A percentile compares a stretch with the other conserved stretches of the same genome.
Evolutionary conservation across 2,329 filamentous ascomycete genomes (phyloP).

Genomic region (Pseudogymnoascus sp.): DNA sequence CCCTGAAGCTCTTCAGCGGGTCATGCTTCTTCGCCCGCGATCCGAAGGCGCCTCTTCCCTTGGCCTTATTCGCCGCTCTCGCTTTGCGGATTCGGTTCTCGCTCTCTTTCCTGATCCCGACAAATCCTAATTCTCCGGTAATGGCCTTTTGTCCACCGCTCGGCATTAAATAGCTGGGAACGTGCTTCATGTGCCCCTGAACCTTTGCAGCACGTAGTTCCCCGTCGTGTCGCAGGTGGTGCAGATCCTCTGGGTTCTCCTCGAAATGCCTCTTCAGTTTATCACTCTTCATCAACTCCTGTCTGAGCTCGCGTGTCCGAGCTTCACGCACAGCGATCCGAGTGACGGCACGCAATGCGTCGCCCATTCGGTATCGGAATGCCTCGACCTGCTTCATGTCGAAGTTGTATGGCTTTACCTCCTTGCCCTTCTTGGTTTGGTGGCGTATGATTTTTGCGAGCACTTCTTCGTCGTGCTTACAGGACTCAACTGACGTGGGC

Average conservation of each 20-base stretch:
- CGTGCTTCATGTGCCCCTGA: conserved; percentile 85
- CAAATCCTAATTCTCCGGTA: conserved; percentile 64
- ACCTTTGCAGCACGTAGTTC: conserved; percentile 76
- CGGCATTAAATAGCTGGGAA: conserved; percentile 88
- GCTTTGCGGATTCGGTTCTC: conserved; percentile 37
- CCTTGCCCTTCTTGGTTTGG: conserved; percentile 70
- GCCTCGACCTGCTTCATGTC: conserved; percentile 91
- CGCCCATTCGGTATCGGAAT: conserved; percentile 90
- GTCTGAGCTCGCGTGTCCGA: conserved; percentile 74
- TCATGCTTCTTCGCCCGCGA: conserved; percentile 56
- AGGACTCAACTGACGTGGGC: conserved; percentile 67
- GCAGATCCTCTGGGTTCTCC: conserved; percentile 85
- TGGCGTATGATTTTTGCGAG: conserved; percentile 71
- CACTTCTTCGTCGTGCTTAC: conserved; percentile 78
- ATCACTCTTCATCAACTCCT: conserved; percentile 87
- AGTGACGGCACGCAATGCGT: conserved; percentile 84
- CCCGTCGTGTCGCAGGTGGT: conserved; percentile 81
- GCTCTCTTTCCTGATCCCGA: conserved; percentile 53
- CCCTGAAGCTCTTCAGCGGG: conserved; percentile 84
- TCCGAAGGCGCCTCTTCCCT: conserved; percentile 38
- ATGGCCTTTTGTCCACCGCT: conserved; percentile 63
- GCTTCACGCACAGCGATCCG: conserved; percentile 85
- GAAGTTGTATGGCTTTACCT: conserved; percentile 85
- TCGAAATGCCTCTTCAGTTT: conserved; percentile 94
- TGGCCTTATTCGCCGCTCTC: conserved; percentile 39